Conservation (phyloP, 2,329 filamentous ascomycete species). For the Cladosporium halotolerans region DNA sequence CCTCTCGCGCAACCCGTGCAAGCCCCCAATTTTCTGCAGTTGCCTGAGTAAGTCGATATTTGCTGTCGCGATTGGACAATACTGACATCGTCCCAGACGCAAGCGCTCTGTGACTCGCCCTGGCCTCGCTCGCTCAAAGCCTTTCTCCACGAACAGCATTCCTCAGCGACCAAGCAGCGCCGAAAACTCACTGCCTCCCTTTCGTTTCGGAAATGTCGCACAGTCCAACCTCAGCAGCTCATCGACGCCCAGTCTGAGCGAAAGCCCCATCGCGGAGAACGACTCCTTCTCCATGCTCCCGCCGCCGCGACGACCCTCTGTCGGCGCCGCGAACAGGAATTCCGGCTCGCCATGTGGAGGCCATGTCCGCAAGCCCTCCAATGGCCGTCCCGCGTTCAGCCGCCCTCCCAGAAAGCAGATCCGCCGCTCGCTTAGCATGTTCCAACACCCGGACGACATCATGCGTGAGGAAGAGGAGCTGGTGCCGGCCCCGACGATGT, state of each 20-base stretch:
- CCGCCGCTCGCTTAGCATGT: slow-evolving; percentile 94
- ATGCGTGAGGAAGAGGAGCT: slow-evolving; percentile 68
- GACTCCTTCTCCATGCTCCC: slow-evolving; percentile 46
- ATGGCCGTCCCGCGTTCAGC: slow-evolving; percentile 55
- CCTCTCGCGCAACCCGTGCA: slow-evolving; percentile 14
- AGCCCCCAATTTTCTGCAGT: slow-evolving; percentile 19
- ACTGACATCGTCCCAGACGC: slow-evolving; percentile 22
- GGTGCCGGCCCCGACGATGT: slow-evolving; percentile 45
- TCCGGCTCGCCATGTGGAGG: slow-evolving; percentile 69
- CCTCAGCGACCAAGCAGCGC: slow-evolving; percentile 51
- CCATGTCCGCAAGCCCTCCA: slow-evolving; percentile 61
- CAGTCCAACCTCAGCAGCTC: slow-evolving; percentile 33
- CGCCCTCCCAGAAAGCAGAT: slow-evolving; percentile 79
- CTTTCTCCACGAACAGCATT: slow-evolving; percentile 61
- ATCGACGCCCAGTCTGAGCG: slow-evolving; percentile 63
- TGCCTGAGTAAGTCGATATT: slow-evolving; percentile 25
- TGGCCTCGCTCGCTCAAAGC: slow-evolving; percentile 68
- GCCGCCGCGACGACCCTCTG: slow-evolving; percentile 59
- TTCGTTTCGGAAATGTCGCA: slow-evolving; percentile 61
- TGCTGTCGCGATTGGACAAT: not conserved
- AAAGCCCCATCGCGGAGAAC: slow-evolving; percentile 58
- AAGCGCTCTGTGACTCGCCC: slow-evolving; percentile 54
- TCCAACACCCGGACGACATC: slow-evolving; percentile 82
- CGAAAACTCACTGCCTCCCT: slow-evolving; percentile 63
- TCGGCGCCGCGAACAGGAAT: slow-evolving; percentile 53